Evolutionary conservation across 495 filamentous ascomycete genomes (phyloP).

Genomic region (Hypoxylon fragiforme): DNA sequence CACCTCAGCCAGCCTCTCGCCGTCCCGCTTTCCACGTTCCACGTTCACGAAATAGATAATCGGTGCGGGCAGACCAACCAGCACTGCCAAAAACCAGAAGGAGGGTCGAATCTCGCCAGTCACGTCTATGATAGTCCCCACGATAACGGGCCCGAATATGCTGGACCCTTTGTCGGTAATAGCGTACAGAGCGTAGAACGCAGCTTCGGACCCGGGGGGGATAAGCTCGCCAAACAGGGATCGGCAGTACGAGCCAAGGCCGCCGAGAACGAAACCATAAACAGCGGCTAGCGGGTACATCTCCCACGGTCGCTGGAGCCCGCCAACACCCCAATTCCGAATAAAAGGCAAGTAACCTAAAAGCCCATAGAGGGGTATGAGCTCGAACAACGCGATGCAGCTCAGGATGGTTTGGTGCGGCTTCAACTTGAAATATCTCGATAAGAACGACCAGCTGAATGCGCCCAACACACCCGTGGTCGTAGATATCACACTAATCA

Average conservation of each 20-base stretch:
- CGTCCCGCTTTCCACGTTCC: slow-evolving; percentile 84
- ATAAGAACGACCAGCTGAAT: slow-evolving; percentile 84
- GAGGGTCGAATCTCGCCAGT: slow-evolving; percentile 90
- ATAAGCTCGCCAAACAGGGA: slow-evolving; percentile 90
- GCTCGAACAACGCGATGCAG: slow-evolving; percentile 85
- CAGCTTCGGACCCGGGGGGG: slow-evolving; percentile 90
- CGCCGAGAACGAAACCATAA: slow-evolving; percentile 92
- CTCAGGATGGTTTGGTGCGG: slow-evolving; percentile 88
- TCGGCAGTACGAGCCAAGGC: slow-evolving; percentile 90
- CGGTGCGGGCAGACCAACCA: slow-evolving; percentile 81
- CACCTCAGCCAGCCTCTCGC: slow-evolving; percentile 66
- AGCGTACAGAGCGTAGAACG: slow-evolving; percentile 94
- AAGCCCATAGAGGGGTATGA: slow-evolving; percentile 90
- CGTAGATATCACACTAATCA: slow-evolving; percentile 92
- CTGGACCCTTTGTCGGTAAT: slow-evolving; percentile 98
- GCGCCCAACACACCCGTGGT: slow-evolving; percentile 81
- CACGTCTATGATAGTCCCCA: slow-evolving; percentile 85
- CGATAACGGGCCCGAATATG: slow-evolving; percentile 91
- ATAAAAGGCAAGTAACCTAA: slow-evolving; percentile 87
- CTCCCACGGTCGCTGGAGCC: slow-evolving; percentile 91
- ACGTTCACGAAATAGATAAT: slow-evolving; percentile 86
- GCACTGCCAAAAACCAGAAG: slow-evolving; percentile 85
- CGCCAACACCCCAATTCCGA: slow-evolving; percentile 70
- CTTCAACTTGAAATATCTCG: slow-evolving; percentile 62
- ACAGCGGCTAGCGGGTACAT: slow-evolving; percentile 92